Percentiles rank a stretch among this genome's conserved stretches.
phyloP scores from a whole-genome alignment of 2,329 filamentous ascomycete species.

The Diplodia intermedia region DNA sequence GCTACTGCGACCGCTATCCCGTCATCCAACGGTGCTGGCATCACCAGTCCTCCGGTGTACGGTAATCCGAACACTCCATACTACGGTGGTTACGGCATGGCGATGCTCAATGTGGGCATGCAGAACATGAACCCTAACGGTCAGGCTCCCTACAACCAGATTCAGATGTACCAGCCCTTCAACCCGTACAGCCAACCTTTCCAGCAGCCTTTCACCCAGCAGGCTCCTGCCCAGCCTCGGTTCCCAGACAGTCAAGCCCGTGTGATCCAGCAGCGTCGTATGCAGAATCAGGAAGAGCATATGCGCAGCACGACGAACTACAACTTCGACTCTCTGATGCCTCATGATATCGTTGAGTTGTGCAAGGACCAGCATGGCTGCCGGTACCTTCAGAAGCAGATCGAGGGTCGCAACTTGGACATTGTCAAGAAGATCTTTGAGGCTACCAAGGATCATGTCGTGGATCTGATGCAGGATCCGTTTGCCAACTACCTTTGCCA shows the following conservation, averaged over 20 bases:
- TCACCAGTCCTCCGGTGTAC: constrained; percentile 15
- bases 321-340: constrained; percentile 78
- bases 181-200: constrained; percentile 34
- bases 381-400: constrained; percentile 94
- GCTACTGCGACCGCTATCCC: constrained; percentile 20
- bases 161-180: constrained; percentile 36
- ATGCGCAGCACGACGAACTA: constrained; percentile 70
- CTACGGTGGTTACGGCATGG: constrained; percentile 62
- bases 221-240: constrained; percentile 51
- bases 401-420: constrained; percentile 85
- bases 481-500: constrained; percentile 99
- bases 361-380: constrained; percentile 99
- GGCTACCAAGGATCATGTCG: constrained; percentile 91
- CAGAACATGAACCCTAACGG: constrained; percentile 63
- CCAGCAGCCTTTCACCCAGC: constrained; percentile 41
- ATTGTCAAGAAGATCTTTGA: constrained; percentile 92
- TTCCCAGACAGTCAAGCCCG: constrained; percentile 77
- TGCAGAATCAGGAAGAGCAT: constrained; percentile 72
- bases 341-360: constrained; percentile 82
- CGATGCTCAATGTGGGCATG: constrained; percentile 72
- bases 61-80: constrained; percentile 42
- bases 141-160: constrained; percentile 37
- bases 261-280: constrained; percentile 76
- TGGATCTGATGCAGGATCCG: constrained; percentile 93
- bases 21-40: constrained; percentile 2